Base-by-base conservation (phyloP, 306 rosid genomes). In the Medicago ruthenica region DNA sequence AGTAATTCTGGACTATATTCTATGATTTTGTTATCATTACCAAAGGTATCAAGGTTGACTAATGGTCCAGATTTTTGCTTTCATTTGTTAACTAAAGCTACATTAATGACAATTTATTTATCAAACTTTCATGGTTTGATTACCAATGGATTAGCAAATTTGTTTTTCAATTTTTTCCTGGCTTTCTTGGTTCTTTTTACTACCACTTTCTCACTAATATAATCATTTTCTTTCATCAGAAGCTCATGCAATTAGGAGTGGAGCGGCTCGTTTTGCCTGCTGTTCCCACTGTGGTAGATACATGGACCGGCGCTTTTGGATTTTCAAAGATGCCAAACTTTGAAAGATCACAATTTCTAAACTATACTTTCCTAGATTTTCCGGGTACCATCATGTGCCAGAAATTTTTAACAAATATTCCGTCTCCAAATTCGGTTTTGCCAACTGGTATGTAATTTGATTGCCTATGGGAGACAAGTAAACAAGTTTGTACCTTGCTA, bases 261-360 rank as follows among this genome's bases (percentile, higher is more conserved):
- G 91, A 95, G 85, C 86, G 92, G 50, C 85, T 95, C 58, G 85
- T 95, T 81, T 86, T 95, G 88, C 97, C 98, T 7, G 93, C 98
- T 13, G 86, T 85, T 67, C 89, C 91, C 16, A 85, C 88, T 47
- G 91, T 89, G 80, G 85, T 92, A 39, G 90, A 84, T 34, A 86
- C 98, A 3, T 90, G 98, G 97, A 90, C 93, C 0, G 50, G 81
- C 62, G 77, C 96, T 74, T 92, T 95, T 76, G 96, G 95, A 57
- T 92, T 92, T 79, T 69, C 85, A 51, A 74, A 72, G 81, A 92
- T 95, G 93, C 86, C 88, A 27, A 67, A 55, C 68, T 55, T 72
- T 8, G 93, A 95, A 76, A 89, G 95, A 76, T 81, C 75, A 6
- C 82, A 87, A 62, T 92, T 90, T 87, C 76, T 92, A 75, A 82